Percentiles rank a stretch among this genome's conserved stretches.
Conservation (phyloP, 2,329 filamentous ascomycete species). For the Colletotrichum spaethianum region DNA sequence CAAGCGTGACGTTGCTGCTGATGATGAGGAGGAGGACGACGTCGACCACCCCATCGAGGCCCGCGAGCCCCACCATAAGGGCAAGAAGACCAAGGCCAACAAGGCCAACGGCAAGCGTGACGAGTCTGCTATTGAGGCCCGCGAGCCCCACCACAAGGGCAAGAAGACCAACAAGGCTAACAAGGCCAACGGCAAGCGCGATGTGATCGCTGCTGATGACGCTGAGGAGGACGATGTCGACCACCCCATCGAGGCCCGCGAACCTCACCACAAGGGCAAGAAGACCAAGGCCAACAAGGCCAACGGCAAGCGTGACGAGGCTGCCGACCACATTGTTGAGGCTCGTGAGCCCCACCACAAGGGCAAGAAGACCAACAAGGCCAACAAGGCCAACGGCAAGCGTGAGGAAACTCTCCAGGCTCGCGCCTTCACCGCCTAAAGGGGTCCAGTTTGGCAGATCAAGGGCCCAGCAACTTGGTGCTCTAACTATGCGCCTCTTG, state of each 20-base stretch:
- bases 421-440: conserved; percentile 30
- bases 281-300: conserved; percentile 15
- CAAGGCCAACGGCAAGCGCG: conserved; percentile 32
- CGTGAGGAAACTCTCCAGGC: conserved; percentile 32
- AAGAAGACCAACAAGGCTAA: conserved; percentile 40
- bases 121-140: conserved; percentile 15
- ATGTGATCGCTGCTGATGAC: conserved; percentile 1
- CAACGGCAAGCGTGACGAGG: conserved; percentile 9
- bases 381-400: too few species aligned
- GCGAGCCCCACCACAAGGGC: conserved; percentile 41
- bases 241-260: not conserved
- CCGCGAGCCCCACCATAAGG: conserved; percentile 36
- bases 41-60: conserved; percentile 38
- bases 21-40: conserved; percentile 15
- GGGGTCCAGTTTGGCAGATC: conserved; percentile 18
- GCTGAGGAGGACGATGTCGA: not conserved
- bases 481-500: conserved; percentile 18
- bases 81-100: conserved; percentile 34
- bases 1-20: conserved; percentile 22
- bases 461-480: conserved; percentile 17
- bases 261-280: too few species aligned
- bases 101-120: conserved; percentile 29
- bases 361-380: conserved; percentile 37
- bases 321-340: conserved; percentile 28
- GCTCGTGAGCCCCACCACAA: conserved; percentile 39